These are phyloP conservation scores for Gymnopus androsaceus DNA, from an alignment of 1,284 basidiomycete genomes.

Conservation along the genomic window DNA sequence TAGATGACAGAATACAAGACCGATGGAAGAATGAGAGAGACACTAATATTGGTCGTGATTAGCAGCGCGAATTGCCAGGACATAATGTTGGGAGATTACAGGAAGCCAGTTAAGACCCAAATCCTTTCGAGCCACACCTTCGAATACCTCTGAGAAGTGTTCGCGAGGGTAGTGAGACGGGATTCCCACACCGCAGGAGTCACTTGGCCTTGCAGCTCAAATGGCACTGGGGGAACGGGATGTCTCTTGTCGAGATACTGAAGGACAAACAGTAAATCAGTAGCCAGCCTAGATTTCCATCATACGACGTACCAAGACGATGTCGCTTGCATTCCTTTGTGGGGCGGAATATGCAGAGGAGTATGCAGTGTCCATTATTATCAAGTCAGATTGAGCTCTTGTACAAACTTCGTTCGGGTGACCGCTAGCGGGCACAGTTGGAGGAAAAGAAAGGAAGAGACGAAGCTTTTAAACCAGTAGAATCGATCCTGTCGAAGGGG, in stretches of 20 bases:
- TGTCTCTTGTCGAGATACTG: constrained; percentile 37
- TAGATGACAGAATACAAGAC: constrained; percentile 40
- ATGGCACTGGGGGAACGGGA: constrained; percentile 32
- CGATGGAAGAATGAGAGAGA: constrained; percentile 44
- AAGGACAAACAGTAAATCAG: background rate
- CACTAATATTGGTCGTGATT: constrained; percentile 27
- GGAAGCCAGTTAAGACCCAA: constrained; percentile 41
- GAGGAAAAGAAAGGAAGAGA: background rate
- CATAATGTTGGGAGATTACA: constrained; percentile 34
- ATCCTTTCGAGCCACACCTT: constrained; percentile 48
- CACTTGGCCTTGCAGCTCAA: constrained; percentile 36
- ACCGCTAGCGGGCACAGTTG: constrained; percentile 4
- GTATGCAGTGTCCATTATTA: constrained; percentile 1
- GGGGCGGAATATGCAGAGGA: constrained; percentile 19
- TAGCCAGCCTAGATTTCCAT: background rate
- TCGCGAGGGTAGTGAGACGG: constrained; percentile 42
- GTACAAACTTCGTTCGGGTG: background rate
- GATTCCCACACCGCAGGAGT: constrained; percentile 46
- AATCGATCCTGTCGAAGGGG: constrained; percentile 20
- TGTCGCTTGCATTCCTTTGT: constrained; percentile 23
- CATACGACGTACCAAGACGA: constrained; percentile 32
- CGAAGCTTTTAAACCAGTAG: constrained; percentile 13
- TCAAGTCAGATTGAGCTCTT: background rate
- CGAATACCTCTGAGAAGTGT: constrained; percentile 43
- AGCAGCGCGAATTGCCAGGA: background rate